A percentile compares a stretch with the other conserved stretches of the same genome.
These are phyloP conservation scores for Crassisporium funariophilum DNA, from an alignment of 768 basidiomycete species.

Conservation along the genomic window DNA sequence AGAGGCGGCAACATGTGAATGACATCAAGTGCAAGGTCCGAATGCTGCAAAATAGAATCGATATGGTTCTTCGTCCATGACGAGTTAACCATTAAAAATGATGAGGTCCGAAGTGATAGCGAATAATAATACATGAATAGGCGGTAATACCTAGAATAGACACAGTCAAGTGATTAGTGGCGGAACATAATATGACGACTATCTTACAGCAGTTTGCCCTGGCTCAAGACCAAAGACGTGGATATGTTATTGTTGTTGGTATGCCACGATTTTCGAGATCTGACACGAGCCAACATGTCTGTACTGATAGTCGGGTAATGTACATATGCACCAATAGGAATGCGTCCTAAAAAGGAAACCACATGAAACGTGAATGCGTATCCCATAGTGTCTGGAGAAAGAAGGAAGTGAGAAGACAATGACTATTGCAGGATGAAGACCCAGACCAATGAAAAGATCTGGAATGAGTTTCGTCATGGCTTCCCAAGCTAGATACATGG, in stretches of 20 bases:
- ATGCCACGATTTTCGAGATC: constrained; percentile 54
- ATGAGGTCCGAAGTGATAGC: constrained; percentile 67
- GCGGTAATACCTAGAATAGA: constrained; percentile 73
- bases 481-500: constrained; percentile 81
- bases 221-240: constrained; percentile 53
- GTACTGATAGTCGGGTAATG: constrained; percentile 98
- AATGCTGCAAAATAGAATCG: constrained; percentile 65
- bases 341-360: constrained; percentile 59
- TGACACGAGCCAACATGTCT: constrained; percentile 87
- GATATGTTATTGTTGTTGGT: constrained; percentile 65
- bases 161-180: too few species aligned
- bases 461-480: constrained; percentile 80
- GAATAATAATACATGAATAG: constrained; percentile 86
- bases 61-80: constrained; percentile 92
- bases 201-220: constrained; percentile 62
- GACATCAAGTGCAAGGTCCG: constrained; percentile 50
- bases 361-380: constrained; percentile 93
- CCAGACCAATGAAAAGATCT: constrained; percentile 86
- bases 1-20: constrained; percentile 48
- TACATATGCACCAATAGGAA: constrained; percentile 87
- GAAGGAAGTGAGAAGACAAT: constrained; percentile 7
- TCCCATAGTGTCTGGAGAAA: constrained; percentile 87
- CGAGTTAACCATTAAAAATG: constrained; percentile 91
- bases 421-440: neutral
- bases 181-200: too few species aligned